Conservation (phyloP, 1,284 basidiomycete genomes). For the Boletus smithii region DNA sequence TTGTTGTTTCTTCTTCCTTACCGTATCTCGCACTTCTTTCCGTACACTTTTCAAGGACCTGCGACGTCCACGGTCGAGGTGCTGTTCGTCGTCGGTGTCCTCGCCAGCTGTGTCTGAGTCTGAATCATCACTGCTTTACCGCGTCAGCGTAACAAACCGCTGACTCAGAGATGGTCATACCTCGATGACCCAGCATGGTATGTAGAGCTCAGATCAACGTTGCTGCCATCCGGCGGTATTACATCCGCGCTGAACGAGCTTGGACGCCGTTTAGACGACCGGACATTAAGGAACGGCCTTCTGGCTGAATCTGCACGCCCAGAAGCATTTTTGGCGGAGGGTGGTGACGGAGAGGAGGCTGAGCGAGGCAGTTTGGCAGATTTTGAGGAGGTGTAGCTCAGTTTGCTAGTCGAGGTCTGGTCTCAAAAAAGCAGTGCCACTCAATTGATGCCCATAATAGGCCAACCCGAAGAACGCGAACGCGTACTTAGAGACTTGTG, state of each 20-base stretch:
- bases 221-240: slow-evolving; percentile 28
- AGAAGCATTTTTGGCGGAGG: slow-evolving; percentile 43
- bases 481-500: too few species aligned
- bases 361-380: slow-evolving; percentile 71
- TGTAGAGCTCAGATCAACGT: slow-evolving; percentile 75
- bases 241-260: slow-evolving; percentile 22
- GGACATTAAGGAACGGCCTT: slow-evolving; percentile 38
- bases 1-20: slow-evolving; percentile 31
- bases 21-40: slow-evolving; percentile 22
- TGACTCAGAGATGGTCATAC: slow-evolving; percentile 36
- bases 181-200: slow-evolving; percentile 79
- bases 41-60: slow-evolving; percentile 26
- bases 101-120: slow-evolving; percentile 31
- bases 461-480: too few species aligned
- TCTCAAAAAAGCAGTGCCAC: too few species aligned
- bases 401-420: too few species aligned
- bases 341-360: slow-evolving; percentile 72
- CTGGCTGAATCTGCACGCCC: slow-evolving; percentile 43
- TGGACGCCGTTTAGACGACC: slow-evolving; percentile 39
- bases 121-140: slow-evolving; percentile 28
- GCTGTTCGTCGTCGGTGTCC: slow-evolving; percentile 33
- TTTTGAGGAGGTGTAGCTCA: too few species aligned
- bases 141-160: slow-evolving; percentile 10
- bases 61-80: slow-evolving; percentile 27
- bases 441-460: too few species aligned